These are phyloP conservation scores for Rachicladosporium sp. DNA, from an alignment of 2,329 filamentous ascomycete species.

Conservation along the genomic window DNA sequence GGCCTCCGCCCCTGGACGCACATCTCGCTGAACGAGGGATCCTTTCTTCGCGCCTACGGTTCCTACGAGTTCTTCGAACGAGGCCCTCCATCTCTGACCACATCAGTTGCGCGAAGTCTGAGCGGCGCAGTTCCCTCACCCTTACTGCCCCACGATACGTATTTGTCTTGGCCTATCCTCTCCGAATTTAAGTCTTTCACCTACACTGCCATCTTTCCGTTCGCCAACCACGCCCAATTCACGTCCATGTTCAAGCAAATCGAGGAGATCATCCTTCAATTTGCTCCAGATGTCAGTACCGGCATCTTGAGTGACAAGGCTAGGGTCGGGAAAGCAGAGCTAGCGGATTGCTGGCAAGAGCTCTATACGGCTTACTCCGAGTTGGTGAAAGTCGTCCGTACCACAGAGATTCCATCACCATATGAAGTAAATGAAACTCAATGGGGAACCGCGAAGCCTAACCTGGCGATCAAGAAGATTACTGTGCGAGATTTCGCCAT, in stretches of 20 bases:
- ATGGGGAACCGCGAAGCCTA: not conserved
- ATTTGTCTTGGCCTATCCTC: too few species aligned
- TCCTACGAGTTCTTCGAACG: constrained; percentile 61
- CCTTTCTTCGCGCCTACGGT: constrained; percentile 57
- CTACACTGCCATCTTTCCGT: constrained; percentile 25
- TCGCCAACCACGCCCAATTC: constrained; percentile 17
- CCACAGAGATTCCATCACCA: not conserved
- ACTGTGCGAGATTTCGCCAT: constrained; percentile 11
- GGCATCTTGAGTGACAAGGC: constrained; percentile 26
- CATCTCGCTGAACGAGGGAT: constrained; percentile 61
- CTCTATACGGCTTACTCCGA: constrained; percentile 14
- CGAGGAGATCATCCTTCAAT: constrained; percentile 25
- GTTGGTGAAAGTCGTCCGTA: constrained; percentile 5
- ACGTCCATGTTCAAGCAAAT: constrained; percentile 13
- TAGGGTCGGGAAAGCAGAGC: constrained; percentile 29
- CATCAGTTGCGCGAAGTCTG: too few species aligned
- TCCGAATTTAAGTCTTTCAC: constrained; percentile 18
- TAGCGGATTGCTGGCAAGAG: constrained; percentile 28
- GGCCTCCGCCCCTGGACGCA: constrained; percentile 52
- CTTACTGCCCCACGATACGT: too few species aligned
- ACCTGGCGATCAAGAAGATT: not conserved
- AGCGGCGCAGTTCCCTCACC: too few species aligned
- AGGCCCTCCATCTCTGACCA: constrained; percentile 29
- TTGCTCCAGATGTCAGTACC: constrained; percentile 30
- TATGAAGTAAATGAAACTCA: not conserved